Percentiles rank a stretch among this genome's conserved stretches.
Conservation (phyloP, 257 asterid species). For the Solanum ahanhuiri region DNA sequence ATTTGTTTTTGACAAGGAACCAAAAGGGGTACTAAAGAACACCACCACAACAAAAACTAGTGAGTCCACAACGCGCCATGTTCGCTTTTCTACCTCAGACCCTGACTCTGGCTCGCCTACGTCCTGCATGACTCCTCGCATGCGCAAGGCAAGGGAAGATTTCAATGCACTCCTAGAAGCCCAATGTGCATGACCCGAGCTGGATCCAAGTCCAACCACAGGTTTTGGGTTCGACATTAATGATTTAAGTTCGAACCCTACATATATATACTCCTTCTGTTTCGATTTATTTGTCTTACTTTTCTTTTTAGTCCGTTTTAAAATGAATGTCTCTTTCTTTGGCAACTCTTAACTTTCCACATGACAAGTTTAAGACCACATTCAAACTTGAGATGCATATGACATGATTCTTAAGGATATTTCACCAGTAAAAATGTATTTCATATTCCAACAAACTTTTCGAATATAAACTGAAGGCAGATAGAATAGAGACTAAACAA, state of each 20-base stretch:
- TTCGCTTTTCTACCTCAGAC: slow-evolving; percentile 51
- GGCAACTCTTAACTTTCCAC: neutral
- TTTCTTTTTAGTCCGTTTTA: neutral
- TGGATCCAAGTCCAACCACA: neutral
- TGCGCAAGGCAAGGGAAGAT: slow-evolving; percentile 45
- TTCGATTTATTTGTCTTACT: neutral
- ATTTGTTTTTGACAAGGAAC: slow-evolving; percentile 53
- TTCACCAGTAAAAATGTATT: neutral
- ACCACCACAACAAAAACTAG: slow-evolving; percentile 10
- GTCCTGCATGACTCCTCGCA: slow-evolving; percentile 40
- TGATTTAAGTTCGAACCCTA: neutral
- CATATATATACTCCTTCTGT: neutral
- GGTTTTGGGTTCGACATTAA: neutral
- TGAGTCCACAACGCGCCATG: slow-evolving; percentile 41
- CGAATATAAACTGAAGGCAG: neutral
- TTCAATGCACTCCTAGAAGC: slow-evolving; percentile 63
- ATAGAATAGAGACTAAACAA: too few relatives aligned
- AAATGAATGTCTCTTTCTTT: neutral
- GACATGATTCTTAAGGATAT: neutral
- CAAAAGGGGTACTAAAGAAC: slow-evolving; percentile 54
- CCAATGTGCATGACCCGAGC: slow-evolving; percentile 27
- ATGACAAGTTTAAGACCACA: neutral
- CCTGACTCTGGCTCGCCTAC: slow-evolving; percentile 29
- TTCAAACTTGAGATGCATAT: neutral
- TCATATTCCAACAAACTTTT: accelerated